Base-by-base conservation (phyloP, 768 basidiomycete species). In the Mycena metata region DNA sequence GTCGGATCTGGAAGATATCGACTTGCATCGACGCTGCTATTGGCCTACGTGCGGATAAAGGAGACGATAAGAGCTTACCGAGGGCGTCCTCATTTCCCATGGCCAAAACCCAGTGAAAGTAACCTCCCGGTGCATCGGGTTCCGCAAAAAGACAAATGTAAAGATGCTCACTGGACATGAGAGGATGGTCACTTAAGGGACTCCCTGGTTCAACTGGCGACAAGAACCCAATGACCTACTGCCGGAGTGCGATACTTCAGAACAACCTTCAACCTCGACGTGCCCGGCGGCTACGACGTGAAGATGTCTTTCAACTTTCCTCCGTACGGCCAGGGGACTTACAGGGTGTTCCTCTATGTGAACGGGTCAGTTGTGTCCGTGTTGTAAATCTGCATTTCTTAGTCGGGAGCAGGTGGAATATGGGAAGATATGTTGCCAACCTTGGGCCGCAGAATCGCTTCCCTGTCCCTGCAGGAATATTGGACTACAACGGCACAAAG, bases 331-430 rank as follows among this genome's bases (percentile, higher is more conserved):
- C 75, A 75, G 13, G 82, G 85, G 63, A 79, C 86, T 59, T 88
- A 88, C 68, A 82, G 87, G 21, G 86, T 84, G 19, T 77, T 84
- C 23, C 30, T 88, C 88, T 73, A 81, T 77, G 16, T 89, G 88
- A 71, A 85, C 85, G 50, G 76, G 81, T 36, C 70, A 75, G 17
- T 63, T 60, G 24, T 74, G 72, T 21, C 82, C 83, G 65, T 79
- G 84, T 60, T 88, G 30, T 11, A 12, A 17, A 58, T 86, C 67
- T 83, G 87, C 21, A 86, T 85, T 5, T 3, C 17, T 21, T 90
- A 33, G 89, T 85, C 62, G 85, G 89, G 52, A 88, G 89, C 52
- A 90, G 89, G 10, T 90, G 89, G 89, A 84, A 86, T 80, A 88
- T 88, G 80, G 90, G 89, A 21, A 89, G 89, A 77, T 76, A 83